These are phyloP conservation scores for Lactarius sp. DNA, from an alignment of 768 basidiomycete genomes.

Conservation along the genomic window DNA sequence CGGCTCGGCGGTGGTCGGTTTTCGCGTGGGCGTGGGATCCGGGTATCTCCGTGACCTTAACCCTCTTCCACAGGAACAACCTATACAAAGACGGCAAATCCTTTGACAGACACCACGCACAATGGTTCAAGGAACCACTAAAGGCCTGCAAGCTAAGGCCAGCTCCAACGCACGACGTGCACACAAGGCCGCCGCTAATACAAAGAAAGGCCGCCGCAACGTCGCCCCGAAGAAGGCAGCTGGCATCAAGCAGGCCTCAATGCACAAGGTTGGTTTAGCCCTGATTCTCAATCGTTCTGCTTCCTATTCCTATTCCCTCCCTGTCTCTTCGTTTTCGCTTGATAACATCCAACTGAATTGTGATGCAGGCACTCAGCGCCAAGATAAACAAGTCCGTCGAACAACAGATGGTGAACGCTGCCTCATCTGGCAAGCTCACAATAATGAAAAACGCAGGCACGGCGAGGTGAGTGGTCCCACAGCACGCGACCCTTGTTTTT, in stretches of 20 bases:
- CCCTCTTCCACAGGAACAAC: background rate
- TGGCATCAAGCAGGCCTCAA: conserved; percentile 66
- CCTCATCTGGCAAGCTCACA: conserved; percentile 83
- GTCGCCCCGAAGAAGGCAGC: conserved; percentile 78
- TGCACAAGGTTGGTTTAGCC: conserved; percentile 52
- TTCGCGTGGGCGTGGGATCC: background rate
- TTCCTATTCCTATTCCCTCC: background rate
- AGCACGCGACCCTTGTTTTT: background rate
- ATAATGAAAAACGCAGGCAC: conserved; percentile 75
- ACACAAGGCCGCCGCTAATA: conserved; percentile 59
- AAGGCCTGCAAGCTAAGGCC: conserved; percentile 58
- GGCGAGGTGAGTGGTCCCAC: conserved; percentile 33
- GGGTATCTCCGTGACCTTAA: conserved; percentile 23
- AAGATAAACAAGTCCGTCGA: conserved; percentile 94
- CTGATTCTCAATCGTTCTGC: background rate
- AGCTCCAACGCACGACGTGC: conserved; percentile 50
- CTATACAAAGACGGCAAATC: too few species aligned
- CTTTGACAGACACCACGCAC: background rate
- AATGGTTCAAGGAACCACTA: conserved; percentile 87
- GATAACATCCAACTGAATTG: conserved; percentile 2
- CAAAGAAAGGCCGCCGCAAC: conserved; percentile 74
- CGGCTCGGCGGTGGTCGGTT: background rate
- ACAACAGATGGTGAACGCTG: conserved; percentile 83
- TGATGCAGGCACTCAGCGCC: conserved; percentile 66
- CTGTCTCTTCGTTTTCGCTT: background rate